Conservation (phyloP, 495 filamentous ascomycete species). For the Neurospora sp. region DNA sequence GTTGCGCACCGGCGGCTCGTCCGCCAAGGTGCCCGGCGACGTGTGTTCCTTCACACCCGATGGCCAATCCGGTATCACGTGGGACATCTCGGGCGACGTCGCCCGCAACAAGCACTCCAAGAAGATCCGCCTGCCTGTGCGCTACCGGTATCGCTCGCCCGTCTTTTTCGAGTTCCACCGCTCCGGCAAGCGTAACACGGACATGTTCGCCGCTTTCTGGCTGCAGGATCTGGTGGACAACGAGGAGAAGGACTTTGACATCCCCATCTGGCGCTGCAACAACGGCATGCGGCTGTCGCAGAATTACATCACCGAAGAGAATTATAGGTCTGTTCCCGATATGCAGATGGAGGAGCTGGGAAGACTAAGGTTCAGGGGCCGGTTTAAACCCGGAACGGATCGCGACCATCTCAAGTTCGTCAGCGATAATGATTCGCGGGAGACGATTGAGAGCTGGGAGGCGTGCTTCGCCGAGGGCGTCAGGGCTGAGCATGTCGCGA, state of each 20-base stretch:
- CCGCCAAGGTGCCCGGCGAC: constrained; percentile 53
- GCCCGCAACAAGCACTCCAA: constrained; percentile 30
- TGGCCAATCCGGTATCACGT: constrained; percentile 48
- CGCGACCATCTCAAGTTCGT: constrained; percentile 76
- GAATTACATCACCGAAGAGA: constrained; percentile 77
- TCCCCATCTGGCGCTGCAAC: constrained; percentile 80
- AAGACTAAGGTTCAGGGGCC: constrained; percentile 62
- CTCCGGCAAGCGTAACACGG: constrained; percentile 52
- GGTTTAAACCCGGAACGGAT: constrained; percentile 85
- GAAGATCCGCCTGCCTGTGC: constrained; percentile 70
- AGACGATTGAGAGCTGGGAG: constrained; percentile 92
- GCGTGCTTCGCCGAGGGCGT: constrained; percentile 81
- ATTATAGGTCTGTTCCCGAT: constrained; percentile 54
- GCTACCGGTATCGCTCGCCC: constrained; percentile 78
- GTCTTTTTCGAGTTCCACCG: constrained; percentile 78
- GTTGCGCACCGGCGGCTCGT: constrained; percentile 76
- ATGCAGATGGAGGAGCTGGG: constrained; percentile 63
- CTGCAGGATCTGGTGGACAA: constrained; percentile 74
- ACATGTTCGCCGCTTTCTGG: constrained; percentile 75
- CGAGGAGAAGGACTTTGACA: constrained; percentile 61
- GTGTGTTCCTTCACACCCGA: constrained; percentile 45
- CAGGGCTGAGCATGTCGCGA: constrained; percentile 51
- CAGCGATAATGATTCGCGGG: constrained; percentile 75
- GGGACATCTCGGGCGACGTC: constrained; percentile 50
- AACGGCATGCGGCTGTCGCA: constrained; percentile 65